Percentiles rank a stretch among this genome's conserved stretches.
Evolutionary conservation across 352 stramenopile species (phyloP).

Genomic region (Globisporangium irregulare): DNA sequence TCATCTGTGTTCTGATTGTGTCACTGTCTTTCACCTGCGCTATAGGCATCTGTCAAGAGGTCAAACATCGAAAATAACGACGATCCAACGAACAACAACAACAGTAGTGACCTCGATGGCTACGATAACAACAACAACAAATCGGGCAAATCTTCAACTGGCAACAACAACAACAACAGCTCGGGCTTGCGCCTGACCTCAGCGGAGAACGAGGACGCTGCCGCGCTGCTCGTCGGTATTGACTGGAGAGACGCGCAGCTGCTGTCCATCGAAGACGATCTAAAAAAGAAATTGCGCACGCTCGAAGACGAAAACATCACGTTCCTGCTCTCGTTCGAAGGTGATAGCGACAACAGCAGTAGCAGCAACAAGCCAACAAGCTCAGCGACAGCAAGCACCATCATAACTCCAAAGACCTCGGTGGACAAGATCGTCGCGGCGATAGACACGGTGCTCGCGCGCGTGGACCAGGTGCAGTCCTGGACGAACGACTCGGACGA

Average conservation of each 20-base stretch:
- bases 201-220: conserved; percentile 58
- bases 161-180: conserved; percentile 6
- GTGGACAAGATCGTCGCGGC: conserved; percentile 61
- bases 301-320: conserved; percentile 77
- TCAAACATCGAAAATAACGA: conserved; percentile 10
- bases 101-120: neutral
- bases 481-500: conserved; percentile 69
- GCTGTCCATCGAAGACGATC: conserved; percentile 44
- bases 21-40: no score
- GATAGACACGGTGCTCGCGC: conserved; percentile 47
- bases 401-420: conserved; percentile 21
- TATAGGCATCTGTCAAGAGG: conserved; percentile 38
- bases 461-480: conserved; percentile 37
- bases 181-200: conserved; percentile 41
- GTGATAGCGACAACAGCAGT: conserved; percentile 20
- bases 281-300: conserved; percentile 49
- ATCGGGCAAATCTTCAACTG: neutral
- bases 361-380: neutral
- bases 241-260: conserved; percentile 60
- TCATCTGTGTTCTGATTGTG: neutral
- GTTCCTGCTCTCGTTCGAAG: conserved; percentile 67
- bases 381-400: neutral
- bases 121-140: conserved; percentile 18
- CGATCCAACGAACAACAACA: conserved; percentile 10
- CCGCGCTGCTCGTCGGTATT: conserved; percentile 43